A percentile compares a stretch with the other conserved stretches of the same genome.
phyloP scores from a whole-genome alignment of 2,329 filamentous ascomycete species.

The Alternaria atra region DNA sequence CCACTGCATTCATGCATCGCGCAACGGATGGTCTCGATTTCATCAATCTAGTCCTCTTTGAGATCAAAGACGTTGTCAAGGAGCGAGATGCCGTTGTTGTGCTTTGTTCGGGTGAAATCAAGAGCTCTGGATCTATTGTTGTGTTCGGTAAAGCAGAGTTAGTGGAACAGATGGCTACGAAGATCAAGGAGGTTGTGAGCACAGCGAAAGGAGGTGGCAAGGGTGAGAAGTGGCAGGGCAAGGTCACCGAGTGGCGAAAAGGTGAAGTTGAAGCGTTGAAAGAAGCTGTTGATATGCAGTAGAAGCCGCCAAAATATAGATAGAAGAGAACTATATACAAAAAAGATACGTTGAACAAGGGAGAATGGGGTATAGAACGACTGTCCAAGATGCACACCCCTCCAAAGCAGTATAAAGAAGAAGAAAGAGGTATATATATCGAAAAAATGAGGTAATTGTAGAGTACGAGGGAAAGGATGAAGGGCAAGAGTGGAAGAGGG shows the following conservation, averaged over 20 bases:
- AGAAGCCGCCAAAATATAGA: background rate
- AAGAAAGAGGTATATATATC: background rate
- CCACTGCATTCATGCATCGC: constrained; percentile 36
- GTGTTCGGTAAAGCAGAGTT: constrained; percentile 38
- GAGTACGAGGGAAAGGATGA: background rate
- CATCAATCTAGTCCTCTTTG: constrained; percentile 38
- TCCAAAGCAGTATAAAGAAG: background rate
- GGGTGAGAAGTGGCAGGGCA: constrained; percentile 48
- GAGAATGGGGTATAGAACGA: background rate
- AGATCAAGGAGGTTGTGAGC: constrained; percentile 38
- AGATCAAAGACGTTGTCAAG: constrained; percentile 37
- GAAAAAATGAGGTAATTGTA: background rate
- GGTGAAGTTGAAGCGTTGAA: constrained; percentile 42
- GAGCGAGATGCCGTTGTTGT: constrained; percentile 35
- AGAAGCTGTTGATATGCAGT: constrained; percentile 25
- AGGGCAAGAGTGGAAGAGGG: background rate
- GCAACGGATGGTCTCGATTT: constrained; percentile 42
- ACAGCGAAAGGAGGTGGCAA: constrained; percentile 44
- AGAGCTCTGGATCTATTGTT: constrained; percentile 36
- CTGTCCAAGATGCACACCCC: background rate
- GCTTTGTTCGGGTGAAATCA: constrained; percentile 40
- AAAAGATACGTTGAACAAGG: background rate
- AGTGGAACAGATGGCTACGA: constrained; percentile 34
- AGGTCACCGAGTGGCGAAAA: constrained; percentile 45
- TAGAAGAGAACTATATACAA: background rate